These are phyloP conservation scores for Allomyces arbusculus DNA, from an alignment of 192 early-diverging fungal genomes.

Conservation along the genomic window DNA sequence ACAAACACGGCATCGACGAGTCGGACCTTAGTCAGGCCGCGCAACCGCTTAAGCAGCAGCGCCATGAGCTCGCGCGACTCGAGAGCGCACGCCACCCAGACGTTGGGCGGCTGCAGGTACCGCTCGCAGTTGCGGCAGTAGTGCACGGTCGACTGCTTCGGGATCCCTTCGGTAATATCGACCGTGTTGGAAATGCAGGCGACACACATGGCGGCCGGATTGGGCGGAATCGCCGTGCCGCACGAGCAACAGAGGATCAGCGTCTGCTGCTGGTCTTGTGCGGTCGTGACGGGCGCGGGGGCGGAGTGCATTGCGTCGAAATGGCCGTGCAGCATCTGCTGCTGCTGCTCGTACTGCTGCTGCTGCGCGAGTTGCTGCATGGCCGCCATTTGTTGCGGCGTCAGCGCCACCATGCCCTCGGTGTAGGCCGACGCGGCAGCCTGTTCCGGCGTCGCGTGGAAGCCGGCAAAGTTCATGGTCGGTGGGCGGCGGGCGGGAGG, in stretches of 20 bases:
- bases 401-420: too few relatives aligned
- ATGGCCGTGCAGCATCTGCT: too few relatives aligned
- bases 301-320: too few relatives aligned
- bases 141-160: conserved; percentile 86
- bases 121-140: conserved; percentile 95
- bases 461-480: too few relatives aligned
- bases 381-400: too few relatives aligned
- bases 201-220: conserved; percentile 96
- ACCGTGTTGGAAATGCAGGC: conserved; percentile 92
- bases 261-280: neutral
- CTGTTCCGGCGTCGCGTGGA: too few relatives aligned
- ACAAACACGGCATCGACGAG: conserved; percentile 94
- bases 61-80: conserved; percentile 82
- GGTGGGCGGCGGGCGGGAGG: too few relatives aligned
- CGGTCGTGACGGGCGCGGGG: neutral
- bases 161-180: conserved; percentile 96
- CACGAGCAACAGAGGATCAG: conserved; percentile 66
- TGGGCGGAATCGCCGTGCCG: conserved; percentile 82
- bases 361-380: too few relatives aligned
- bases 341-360: too few relatives aligned
- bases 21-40: conserved; percentile 75
- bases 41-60: conserved; percentile 79
- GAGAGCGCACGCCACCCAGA: conserved; percentile 71
- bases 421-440: too few relatives aligned
- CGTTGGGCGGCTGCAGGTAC: conserved; percentile 83